A percentile compares a stretch with the other conserved stretches of the same genome.
Conservation (phyloP, 2,329 filamentous ascomycete species). For the Pseudogymnoascus sp. region DNA sequence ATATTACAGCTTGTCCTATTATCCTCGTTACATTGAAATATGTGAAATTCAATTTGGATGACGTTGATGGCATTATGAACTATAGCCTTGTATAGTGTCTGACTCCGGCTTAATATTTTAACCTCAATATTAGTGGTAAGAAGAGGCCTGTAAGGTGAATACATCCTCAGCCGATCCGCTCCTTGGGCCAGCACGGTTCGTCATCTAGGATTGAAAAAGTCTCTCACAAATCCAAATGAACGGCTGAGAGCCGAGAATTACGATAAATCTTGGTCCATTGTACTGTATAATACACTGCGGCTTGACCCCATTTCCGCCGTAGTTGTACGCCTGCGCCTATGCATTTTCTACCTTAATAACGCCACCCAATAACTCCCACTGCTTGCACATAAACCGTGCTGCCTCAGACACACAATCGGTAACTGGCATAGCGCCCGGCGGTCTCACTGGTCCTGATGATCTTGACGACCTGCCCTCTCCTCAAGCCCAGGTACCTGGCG, state of each 20-base stretch:
- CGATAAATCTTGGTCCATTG: neutral
- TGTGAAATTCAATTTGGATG: neutral
- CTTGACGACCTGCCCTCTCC: constrained; percentile 92
- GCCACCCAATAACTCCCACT: constrained; percentile 7
- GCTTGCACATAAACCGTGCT: neutral
- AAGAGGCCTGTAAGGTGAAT: neutral
- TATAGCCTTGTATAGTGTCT: neutral
- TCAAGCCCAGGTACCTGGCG: constrained; percentile 81
- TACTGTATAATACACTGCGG: constrained; percentile 7
- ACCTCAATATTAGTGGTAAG: neutral
- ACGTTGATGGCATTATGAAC: neutral
- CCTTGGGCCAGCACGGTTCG: neutral
- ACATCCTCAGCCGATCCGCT: neutral
- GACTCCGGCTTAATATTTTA: neutral
- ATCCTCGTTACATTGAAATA: neutral
- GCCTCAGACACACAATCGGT: constrained; percentile 58
- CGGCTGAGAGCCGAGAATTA: neutral
- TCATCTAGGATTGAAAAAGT: neutral
- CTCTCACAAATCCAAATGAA: neutral
- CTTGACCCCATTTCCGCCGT: neutral
- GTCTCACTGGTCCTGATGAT: constrained; percentile 95
- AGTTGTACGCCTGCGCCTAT: constrained; percentile 7
- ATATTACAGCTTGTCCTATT: neutral
- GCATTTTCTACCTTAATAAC: constrained; percentile 6
- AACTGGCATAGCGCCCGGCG: constrained; percentile 92